Percentiles rank a stretch among this genome's conserved stretches.
These are phyloP conservation scores for Penicillium sp. DNA, from an alignment of 2,329 filamentous ascomycete species.

Conservation along the genomic window DNA sequence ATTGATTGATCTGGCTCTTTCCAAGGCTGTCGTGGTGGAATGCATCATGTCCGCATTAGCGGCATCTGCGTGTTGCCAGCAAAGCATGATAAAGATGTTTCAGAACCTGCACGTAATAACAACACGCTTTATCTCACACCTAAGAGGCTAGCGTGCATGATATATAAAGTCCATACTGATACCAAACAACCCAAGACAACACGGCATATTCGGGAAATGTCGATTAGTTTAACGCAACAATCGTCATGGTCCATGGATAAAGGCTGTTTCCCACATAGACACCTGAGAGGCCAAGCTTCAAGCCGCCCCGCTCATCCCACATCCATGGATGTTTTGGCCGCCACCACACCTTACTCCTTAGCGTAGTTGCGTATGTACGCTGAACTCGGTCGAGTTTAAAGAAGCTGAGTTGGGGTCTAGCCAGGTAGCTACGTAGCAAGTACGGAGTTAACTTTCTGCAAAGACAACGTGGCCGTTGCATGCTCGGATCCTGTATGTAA, in stretches of 20 bases:
- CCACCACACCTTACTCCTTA: background rate
- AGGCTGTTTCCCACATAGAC: no score
- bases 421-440: background rate
- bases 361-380: background rate
- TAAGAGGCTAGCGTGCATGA: background rate
- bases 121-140: background rate
- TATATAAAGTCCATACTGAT: constrained; percentile 6
- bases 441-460: no score
- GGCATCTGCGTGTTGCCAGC: background rate
- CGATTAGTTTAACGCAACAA: background rate
- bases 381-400: background rate
- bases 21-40: background rate
- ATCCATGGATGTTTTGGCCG: background rate
- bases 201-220: background rate
- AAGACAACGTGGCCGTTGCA: background rate
- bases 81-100: background rate
- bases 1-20: background rate
- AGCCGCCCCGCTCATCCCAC: background rate
- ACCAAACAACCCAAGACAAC: background rate
- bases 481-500: background rate
- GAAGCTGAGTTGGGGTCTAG: background rate
- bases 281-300: background rate
- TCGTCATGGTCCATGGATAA: no score
- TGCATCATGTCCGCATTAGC: background rate
- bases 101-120: background rate